Evolutionary conservation across 1,284 basidiomycete genomes (phyloP).

Genomic region (Ceratobasidium sp.): DNA sequence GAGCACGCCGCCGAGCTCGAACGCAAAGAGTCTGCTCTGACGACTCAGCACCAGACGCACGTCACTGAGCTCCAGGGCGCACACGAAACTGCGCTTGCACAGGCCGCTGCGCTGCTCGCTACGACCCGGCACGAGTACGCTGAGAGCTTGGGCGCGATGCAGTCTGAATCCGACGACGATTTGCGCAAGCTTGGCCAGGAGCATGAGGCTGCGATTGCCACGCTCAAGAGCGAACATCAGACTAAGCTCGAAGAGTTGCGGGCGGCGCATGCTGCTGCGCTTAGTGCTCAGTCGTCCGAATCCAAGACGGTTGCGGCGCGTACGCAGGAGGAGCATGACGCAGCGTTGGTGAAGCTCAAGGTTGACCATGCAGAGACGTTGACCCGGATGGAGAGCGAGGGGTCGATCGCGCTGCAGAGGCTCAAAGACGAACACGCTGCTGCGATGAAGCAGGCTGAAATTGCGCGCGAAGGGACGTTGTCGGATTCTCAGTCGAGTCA

Average conservation of each 20-base stretch:
- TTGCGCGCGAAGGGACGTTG: conserved; percentile 75
- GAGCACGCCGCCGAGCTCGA: conserved; percentile 55
- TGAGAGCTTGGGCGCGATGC: conserved; percentile 41
- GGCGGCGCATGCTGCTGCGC: conserved; percentile 7
- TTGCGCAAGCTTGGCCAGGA: conserved; percentile 43
- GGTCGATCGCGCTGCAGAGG: conserved; percentile 39
- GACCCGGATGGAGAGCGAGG: conserved; percentile 44
- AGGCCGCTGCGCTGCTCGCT: conserved; percentile 59
- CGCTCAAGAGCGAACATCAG: conserved; percentile 44
- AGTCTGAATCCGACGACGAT: conserved; percentile 36
- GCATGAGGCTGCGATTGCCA: conserved; percentile 42
- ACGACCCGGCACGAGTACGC: conserved; percentile 64
- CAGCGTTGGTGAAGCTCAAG: conserved; percentile 60
- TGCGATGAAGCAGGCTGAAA: conserved; percentile 69
- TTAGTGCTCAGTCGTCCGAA: conserved; percentile 14
- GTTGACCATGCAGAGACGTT: conserved; percentile 43
- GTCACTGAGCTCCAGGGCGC: conserved; percentile 62
- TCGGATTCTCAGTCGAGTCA: conserved; percentile 67
- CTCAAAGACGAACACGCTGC: conserved; percentile 44
- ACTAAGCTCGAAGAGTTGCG: conserved; percentile 17
- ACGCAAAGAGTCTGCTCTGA: conserved; percentile 22
- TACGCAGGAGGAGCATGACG: conserved; percentile 59
- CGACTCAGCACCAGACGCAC: conserved; percentile 60
- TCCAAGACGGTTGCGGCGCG: conserved; percentile 16
- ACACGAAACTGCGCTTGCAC: conserved; percentile 60